These are phyloP conservation scores for Dactylellina parvicollis DNA, from an alignment of 2,329 filamentous ascomycete genomes.

Conservation along the genomic window DNA sequence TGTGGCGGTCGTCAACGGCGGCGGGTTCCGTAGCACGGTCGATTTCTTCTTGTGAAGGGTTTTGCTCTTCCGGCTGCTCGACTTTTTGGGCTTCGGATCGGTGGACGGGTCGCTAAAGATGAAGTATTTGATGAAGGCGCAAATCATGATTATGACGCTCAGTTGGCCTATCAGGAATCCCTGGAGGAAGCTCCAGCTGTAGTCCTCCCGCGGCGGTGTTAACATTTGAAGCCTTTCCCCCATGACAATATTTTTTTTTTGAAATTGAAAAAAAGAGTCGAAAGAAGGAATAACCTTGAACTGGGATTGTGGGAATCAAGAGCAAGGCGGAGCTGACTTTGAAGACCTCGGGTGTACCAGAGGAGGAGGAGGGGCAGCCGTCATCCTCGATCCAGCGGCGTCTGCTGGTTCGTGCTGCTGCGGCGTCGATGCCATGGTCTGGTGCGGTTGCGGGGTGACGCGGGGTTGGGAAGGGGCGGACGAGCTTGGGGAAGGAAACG, in stretches of 20 bases:
- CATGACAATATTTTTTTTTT: conserved; percentile 5
- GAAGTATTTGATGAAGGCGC: conserved; percentile 99
- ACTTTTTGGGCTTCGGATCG: conserved; percentile 61
- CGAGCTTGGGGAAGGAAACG: conserved; percentile 32
- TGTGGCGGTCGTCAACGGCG: conserved; percentile 85
- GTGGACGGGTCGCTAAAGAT: conserved; percentile 87
- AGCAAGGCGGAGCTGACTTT: conserved; percentile 54
- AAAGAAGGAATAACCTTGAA: conserved; percentile 40
- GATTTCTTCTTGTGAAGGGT: conserved; percentile 72
- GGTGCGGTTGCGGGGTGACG: conserved; percentile 9
- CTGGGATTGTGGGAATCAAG: conserved; percentile 33
- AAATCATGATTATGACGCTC: conserved; percentile 87
- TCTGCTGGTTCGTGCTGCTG: conserved; percentile 25
- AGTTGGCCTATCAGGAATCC: conserved; percentile 93
- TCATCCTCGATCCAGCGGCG: conserved; percentile 27
- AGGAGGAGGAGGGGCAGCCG: conserved; percentile 16
- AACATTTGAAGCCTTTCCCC: too few species aligned
- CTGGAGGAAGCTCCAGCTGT: conserved; percentile 87
- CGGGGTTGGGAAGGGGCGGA: conserved; percentile 19
- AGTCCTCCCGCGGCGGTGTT: conserved; percentile 9
- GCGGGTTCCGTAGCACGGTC: conserved; percentile 76
- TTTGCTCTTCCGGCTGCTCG: conserved; percentile 64
- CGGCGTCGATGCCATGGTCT: conserved; percentile 10
- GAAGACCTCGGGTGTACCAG: conserved; percentile 48
- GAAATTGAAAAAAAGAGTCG: neutral